Conservation (phyloP, 116 monocot species). For the Papilionanthe hybrid region DNA sequence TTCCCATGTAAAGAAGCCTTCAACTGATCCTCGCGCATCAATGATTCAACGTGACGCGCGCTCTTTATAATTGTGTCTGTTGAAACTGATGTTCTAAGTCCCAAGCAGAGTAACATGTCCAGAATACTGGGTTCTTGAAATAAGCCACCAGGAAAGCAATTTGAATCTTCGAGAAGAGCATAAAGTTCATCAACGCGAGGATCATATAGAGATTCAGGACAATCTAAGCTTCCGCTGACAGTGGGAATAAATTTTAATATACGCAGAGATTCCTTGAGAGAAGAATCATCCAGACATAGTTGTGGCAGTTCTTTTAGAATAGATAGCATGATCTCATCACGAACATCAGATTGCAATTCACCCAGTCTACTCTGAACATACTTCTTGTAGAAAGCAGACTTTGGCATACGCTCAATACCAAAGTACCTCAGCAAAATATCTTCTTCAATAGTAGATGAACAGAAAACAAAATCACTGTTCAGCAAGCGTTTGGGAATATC, state of each 20-base stretch:
- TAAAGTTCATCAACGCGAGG: conserved; percentile 83
- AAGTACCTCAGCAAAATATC: conserved; percentile 69
- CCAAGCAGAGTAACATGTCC: conserved; percentile 77
- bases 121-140: conserved; percentile 74
- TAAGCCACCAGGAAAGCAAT: conserved; percentile 69
- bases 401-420: conserved; percentile 64
- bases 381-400: conserved; percentile 56
- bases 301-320: conserved; percentile 91
- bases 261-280: conserved; percentile 57
- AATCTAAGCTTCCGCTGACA: conserved; percentile 47
- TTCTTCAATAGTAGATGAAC: conserved; percentile 54
- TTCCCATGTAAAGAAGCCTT: conserved; percentile 78
- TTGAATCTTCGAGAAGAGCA: conserved; percentile 80
- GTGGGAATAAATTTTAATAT: conserved; percentile 77
- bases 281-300: conserved; percentile 57
- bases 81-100: conserved; percentile 80
- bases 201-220: conserved; percentile 84
- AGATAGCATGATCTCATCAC: conserved; percentile 70
- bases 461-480: conserved; percentile 56
- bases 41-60: conserved; percentile 78
- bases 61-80: conserved; percentile 69
- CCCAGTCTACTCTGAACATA: conserved; percentile 59
- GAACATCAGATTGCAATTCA: conserved; percentile 58
- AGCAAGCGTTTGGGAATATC: conserved; percentile 61
- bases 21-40: conserved; percentile 73